Evolutionary conservation across 441 rosid genomes (phyloP), one percentile per base, ranked within the genome.

Genomic region (Viola pubescens): DNA sequence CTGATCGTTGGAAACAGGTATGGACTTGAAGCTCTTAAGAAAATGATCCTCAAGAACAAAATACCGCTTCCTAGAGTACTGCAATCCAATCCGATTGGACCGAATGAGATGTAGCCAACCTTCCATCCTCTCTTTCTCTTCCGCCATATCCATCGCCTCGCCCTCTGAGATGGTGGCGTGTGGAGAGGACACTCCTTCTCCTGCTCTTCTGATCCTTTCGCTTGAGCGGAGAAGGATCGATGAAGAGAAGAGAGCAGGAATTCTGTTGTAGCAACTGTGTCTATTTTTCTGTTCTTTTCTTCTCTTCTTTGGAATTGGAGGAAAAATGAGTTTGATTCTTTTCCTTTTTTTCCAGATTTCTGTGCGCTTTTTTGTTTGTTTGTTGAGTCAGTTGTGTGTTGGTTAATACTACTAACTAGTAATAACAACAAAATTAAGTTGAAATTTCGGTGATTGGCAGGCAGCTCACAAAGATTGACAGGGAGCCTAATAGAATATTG

Each of bases 81-180:
- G 91, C 26, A 91, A 76, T 26, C 97, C 94, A 75, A 91, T 63
- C 74, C 97, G 75, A 52, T 84, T 85, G 9, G 86, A 87, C 52
- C 97, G 82, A 43, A 91, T 80, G 48, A 85, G 71, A 71, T 87
- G 75, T 74, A 91, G 71, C 98, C 98, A 91, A 1, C 98, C 98
- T 78, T 91, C 98, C 95, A 87, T 87, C 62, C 64, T 71, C 54
- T 73, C 76, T 19, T 78, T 64, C 42, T 62, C 51, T 61, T 54
- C 11, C 41, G 71, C 58, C 41, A 48, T 49, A 46, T 70, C 79
- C 81, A 78, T 81, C 54, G 47, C 37, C 37, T 4, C 34, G 11
- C 39, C 11, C 49, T 13, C 59, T 56, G 34, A 26, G 34, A 26
- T 26, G 34, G 34, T 26, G 34, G 34, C 34, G 34, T 26, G 34